phyloP scores from a whole-genome alignment of 768 basidiomycete species.

The Naematelia encephala region DNA sequence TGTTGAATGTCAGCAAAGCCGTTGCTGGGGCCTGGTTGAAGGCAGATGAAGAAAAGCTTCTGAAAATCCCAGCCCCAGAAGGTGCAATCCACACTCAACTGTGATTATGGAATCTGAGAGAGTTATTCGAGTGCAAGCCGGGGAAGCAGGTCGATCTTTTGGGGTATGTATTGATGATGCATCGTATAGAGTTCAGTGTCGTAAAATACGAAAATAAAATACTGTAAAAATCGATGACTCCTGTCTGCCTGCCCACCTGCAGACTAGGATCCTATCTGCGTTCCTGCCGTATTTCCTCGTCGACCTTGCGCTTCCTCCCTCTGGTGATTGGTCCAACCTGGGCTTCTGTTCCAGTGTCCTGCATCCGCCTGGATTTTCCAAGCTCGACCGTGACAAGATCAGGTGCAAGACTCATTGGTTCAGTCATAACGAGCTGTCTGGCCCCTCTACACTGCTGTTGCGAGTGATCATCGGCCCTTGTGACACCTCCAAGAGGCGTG shows the following conservation, averaged over 20 bases:
- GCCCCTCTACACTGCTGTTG: not conserved
- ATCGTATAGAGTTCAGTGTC: not conserved
- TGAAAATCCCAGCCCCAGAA: constrained; percentile 10
- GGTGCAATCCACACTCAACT: not conserved
- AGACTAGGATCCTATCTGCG: no score
- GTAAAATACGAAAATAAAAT: no score
- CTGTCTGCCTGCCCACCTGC: no score
- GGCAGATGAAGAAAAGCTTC: constrained; percentile 24
- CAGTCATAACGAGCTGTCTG: not conserved
- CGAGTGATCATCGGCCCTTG: no score
- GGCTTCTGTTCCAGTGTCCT: not conserved
- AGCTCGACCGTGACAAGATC: not conserved
- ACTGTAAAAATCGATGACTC: no score
- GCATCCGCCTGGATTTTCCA: not conserved
- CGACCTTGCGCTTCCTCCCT: not conserved
- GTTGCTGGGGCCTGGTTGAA: constrained; percentile 33
- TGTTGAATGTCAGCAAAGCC: constrained; percentile 29
- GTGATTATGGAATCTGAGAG: not conserved
- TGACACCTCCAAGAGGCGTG: not conserved
- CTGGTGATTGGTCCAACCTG: not conserved
- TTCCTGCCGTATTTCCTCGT: not conserved
- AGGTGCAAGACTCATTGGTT: not conserved
- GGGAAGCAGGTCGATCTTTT: not conserved
- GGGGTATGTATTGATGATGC: not conserved
- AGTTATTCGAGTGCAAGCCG: not conserved